Evolutionary conservation across 106 monocot species (phyloP).

Genomic region (Amphibolis antarctica): DNA sequence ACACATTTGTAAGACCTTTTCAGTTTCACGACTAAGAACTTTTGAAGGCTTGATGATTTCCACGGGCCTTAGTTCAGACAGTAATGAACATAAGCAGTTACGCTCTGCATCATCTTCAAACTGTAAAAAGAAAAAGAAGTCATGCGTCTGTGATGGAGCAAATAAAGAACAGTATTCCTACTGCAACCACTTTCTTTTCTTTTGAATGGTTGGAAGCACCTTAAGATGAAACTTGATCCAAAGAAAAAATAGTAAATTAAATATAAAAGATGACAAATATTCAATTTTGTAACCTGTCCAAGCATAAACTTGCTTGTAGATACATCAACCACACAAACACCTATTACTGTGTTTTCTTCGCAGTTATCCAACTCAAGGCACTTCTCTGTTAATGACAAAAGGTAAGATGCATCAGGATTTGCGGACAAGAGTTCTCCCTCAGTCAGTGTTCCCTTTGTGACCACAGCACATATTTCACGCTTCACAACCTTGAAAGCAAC

Average conservation of each 20-base stretch:
- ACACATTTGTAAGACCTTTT: constrained; percentile 51
- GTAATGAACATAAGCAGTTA: constrained; percentile 55
- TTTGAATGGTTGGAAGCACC: neutral
- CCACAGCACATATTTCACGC: constrained; percentile 96
- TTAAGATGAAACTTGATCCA: neutral
- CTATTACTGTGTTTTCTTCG: constrained; percentile 21
- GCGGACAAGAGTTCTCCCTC: constrained; percentile 63
- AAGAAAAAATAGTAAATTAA: neutral
- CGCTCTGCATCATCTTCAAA: constrained; percentile 79
- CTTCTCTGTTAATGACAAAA: constrained; percentile 77
- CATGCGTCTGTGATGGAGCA: neutral
- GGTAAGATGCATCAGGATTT: constrained; percentile 69
- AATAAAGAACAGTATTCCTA: too few relatives aligned
- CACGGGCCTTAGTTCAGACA: constrained; percentile 84
- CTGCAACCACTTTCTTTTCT: too few relatives aligned
- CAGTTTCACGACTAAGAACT: constrained; percentile 70
- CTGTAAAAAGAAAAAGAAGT: constrained; percentile 23
- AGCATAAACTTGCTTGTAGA: constrained; percentile 87
- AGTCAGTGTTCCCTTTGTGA: constrained; percentile 82
- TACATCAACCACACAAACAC: constrained; percentile 87
- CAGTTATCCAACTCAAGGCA: constrained; percentile 15
- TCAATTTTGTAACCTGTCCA: constrained; percentile 54
- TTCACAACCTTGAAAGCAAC: constrained; percentile 68
- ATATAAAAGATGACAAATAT: neutral
- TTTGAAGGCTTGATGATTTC: constrained; percentile 84